phyloP scores from a whole-genome alignment of 257 asterid genomes.

The Nicotiana obtusifolia region DNA sequence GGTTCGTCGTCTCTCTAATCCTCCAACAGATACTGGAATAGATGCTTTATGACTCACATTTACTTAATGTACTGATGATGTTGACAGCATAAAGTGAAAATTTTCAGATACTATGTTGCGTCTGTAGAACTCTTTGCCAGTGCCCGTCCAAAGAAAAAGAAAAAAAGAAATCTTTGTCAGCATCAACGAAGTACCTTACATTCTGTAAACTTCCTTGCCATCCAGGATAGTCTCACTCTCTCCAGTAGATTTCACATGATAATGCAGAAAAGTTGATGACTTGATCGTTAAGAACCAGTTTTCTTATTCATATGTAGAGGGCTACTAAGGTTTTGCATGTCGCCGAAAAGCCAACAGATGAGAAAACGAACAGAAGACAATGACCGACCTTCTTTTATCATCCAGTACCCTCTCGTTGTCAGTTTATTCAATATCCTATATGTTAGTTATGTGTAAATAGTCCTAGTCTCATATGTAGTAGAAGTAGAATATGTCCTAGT shows the following conservation, averaged over 20 bases:
- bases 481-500: too few relatives aligned
- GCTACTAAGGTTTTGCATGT: background rate
- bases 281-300: background rate
- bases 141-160: background rate
- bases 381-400: background rate
- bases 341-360: background rate
- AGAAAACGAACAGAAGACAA: background rate
- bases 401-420: background rate
- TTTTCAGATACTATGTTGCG: background rate
- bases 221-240: background rate
- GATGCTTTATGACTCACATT: background rate
- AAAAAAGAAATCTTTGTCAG: background rate
- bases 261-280: background rate
- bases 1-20: constrained; percentile 35
- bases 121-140: background rate
- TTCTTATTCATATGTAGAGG: background rate
- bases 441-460: background rate
- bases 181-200: background rate
- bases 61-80: background rate
- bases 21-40: background rate
- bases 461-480: too few relatives aligned
- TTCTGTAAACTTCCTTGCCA: background rate
- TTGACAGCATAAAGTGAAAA: background rate
- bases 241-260: background rate
- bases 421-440: background rate